These are phyloP conservation scores for Vigna radiata DNA, from an alignment of 306 rosid species.

Conservation along the genomic window DNA sequence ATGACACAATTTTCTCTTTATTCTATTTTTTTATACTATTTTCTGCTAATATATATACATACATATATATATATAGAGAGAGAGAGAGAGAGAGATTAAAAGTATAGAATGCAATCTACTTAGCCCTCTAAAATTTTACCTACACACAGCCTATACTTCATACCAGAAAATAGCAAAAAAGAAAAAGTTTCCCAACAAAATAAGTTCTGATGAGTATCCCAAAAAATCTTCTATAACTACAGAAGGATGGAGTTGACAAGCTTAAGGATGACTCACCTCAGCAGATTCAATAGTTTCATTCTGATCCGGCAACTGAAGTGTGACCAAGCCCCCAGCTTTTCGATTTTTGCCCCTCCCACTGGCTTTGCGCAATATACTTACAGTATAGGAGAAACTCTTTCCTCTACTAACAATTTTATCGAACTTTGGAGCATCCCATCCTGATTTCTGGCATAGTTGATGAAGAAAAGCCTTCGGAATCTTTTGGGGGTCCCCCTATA, in stretches of 20 bases:
- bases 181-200: conserved; percentile 2
- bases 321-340: conserved; percentile 87
- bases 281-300: conserved; percentile 70
- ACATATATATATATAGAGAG: too few relatives aligned
- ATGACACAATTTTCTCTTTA: too few relatives aligned
- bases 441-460: conserved; percentile 93
- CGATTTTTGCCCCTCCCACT: conserved; percentile 97
- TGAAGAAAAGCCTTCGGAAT: conserved; percentile 96
- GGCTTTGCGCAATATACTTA: conserved; percentile 82
- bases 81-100: background rate
- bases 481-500: conserved; percentile 82
- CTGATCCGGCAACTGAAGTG: conserved; percentile 86
- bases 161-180: background rate
- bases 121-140: background rate
- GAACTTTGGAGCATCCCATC: conserved; percentile 97
- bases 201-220: background rate
- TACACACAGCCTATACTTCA: background rate
- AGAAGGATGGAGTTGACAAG: conserved; percentile 12
- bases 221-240: background rate
- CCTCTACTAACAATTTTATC: conserved; percentile 72
- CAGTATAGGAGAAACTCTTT: conserved; percentile 64
- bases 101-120: background rate
- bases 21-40: too few relatives aligned
- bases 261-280: conserved; percentile 65
- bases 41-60: too few relatives aligned